Percentiles rank a stretch among this genome's conserved stretches.
These are phyloP conservation scores for Populus alba DNA, from an alignment of 345 rosid species.

Conservation along the genomic window DNA sequence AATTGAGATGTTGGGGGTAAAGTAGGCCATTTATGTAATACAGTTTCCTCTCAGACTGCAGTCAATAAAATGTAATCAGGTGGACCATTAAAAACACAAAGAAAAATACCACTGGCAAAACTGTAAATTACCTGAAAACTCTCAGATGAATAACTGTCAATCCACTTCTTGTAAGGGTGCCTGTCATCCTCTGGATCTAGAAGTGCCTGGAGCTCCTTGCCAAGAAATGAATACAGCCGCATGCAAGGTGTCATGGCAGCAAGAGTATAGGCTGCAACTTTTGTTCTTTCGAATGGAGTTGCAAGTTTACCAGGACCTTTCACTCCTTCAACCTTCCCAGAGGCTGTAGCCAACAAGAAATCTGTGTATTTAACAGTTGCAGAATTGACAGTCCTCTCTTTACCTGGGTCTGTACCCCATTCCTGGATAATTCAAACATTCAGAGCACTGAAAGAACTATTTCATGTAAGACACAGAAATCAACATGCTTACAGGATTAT, in stretches of 20 bases:
- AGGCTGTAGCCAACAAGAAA: conserved; percentile 90
- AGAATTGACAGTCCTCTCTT: conserved; percentile 50
- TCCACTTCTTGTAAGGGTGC: conserved; percentile 90
- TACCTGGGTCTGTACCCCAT: conserved; percentile 62
- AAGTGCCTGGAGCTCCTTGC: conserved; percentile 64
- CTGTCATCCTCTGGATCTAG: conserved; percentile 39
- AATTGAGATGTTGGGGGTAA: conserved; percentile 28
- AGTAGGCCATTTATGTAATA: conserved; percentile 27
- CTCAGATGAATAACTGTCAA: conserved; percentile 69
- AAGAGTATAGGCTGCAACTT: conserved; percentile 92
- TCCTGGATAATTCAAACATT: conserved; percentile 57
- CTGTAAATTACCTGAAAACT: conserved; percentile 60
- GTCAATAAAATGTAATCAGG: conserved; percentile 17
- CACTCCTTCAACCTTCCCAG: conserved; percentile 89
- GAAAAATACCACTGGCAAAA: conserved; percentile 11
- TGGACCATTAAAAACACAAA: conserved; percentile 9
- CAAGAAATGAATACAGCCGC: conserved; percentile 82
- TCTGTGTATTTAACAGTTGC: conserved; percentile 79
- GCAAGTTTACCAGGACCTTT: conserved; percentile 91
- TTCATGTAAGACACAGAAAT: background rate
- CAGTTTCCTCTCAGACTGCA: conserved; percentile 19
- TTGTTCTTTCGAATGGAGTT: conserved; percentile 95
- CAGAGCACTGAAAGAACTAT: conserved; percentile 6
- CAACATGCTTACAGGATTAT: background rate
- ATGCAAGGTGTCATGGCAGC: conserved; percentile 98